phyloP scores from a whole-genome alignment of 306 rosid species.

The Hylodesmum podocarpum region DNA sequence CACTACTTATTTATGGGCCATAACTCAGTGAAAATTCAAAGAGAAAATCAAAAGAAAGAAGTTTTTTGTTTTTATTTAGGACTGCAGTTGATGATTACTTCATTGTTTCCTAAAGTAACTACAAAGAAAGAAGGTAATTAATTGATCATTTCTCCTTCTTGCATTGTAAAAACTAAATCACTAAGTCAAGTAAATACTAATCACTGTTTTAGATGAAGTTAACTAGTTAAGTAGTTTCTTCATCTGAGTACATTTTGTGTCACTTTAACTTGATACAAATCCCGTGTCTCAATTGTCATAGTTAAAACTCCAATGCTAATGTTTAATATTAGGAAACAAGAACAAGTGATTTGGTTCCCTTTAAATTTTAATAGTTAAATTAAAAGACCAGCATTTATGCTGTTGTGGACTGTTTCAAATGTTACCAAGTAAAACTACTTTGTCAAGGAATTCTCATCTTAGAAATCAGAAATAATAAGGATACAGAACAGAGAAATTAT shows the following conservation, averaged over 20 bases:
- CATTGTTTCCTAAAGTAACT: conserved; percentile 32
- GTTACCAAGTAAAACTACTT: background rate
- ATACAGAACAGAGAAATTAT: background rate
- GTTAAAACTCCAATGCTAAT: background rate
- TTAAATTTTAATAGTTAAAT: background rate
- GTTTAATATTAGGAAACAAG: background rate
- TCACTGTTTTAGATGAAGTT: background rate
- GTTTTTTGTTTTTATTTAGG: conserved; percentile 39
- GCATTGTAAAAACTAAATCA: background rate
- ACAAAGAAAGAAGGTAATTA: conserved; percentile 5
- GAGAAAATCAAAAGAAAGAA: background rate
- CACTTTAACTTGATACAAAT: background rate
- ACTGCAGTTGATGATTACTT: conserved; percentile 29
- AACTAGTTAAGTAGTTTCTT: background rate
- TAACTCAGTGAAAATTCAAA: conserved; percentile 16
- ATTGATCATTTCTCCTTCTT: conserved; percentile 8
- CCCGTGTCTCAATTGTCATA: background rate
- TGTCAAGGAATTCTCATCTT: background rate
- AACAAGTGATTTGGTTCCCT: background rate
- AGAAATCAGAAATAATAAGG: background rate
- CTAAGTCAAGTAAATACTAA: conserved; percentile 6
- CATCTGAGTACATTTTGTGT: background rate
- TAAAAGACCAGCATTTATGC: background rate
- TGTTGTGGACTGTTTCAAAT: background rate
- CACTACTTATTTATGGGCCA: conserved; percentile 32